Evolutionary conservation across 1,284 basidiomycete genomes (phyloP), one percentile per base, ranked within the genome.

Genomic region (Microbotryum violaceum): DNA sequence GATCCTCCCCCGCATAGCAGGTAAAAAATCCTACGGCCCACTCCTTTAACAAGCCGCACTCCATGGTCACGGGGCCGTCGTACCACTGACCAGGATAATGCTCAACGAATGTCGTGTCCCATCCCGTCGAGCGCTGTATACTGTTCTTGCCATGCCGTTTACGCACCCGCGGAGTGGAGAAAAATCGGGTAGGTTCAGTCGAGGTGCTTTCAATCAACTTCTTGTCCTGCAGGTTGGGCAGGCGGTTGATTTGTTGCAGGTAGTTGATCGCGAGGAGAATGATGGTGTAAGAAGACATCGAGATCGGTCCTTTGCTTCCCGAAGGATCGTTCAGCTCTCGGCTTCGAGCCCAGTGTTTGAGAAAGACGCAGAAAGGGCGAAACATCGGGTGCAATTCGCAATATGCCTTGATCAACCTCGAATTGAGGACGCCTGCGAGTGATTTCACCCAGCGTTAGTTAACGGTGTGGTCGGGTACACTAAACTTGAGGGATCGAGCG

Each of bases 171-270:
- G 52, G 65, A 33, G 57, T 66, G 48, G 62, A 65, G 63, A 60
- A 68, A 70, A 75, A 60, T 67, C 64, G 55, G 51, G 64, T 25
- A 12, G 49, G 52, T 50, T 62, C 18, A 10, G 64, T 48, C 61
- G 53, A 20, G 57, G 59, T 62, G 20, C 53, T 54, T 2, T 50
- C 56, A 37, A 75, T 70, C 7, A 76, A 62, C 6, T 42, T 25
- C 3, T 64, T 55, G 49, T 69, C 68, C 49, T 77, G 75, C 6
- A 77, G 64, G 53, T 76, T 76, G 1, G 75, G 75, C 20, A 77
- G 61, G 46, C 74, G 44, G 0, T 64, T 63, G 49, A 66, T 59
- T 2, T 62, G 49, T 59, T 76, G 75, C 7, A 76, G 70, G 52
- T 72, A 74, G 25, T 72, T 66, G 54, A 77, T 67, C 10, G 70